These are phyloP conservation scores for Chrysopogon serrulatus DNA, from an alignment of 176 grass and related monocot genomes.

Conservation along the genomic window DNA sequence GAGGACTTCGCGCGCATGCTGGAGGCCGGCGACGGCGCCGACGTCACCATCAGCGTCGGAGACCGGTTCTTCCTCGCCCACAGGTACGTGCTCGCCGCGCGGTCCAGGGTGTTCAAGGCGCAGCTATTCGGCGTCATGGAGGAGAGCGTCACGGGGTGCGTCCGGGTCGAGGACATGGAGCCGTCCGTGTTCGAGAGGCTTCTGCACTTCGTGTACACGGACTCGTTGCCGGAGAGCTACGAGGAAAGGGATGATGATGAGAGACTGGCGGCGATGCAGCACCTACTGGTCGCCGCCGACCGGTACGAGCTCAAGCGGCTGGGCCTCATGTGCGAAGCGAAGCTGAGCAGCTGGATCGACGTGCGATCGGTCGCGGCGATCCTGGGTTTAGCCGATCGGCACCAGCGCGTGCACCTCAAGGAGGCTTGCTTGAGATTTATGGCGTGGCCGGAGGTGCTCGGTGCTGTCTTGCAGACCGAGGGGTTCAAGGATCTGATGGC, in stretches of 20 bases:
- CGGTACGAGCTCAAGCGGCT: slow-evolving; percentile 14
- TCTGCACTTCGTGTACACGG: slow-evolving; percentile 16
- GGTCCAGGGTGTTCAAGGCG: slow-evolving; percentile 9
- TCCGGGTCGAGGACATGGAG: slow-evolving; percentile 13
- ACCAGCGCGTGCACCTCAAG: not conserved
- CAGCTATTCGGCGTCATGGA: slow-evolving; percentile 10
- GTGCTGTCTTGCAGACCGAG: not conserved
- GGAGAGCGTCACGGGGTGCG: not conserved
- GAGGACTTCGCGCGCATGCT: slow-evolving; percentile 12
- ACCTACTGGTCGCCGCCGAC: slow-evolving; percentile 20
- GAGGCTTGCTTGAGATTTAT: slow-evolving; percentile 3
- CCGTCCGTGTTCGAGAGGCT: not conserved
- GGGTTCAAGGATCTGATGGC: not conserved
- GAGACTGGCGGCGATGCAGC: not conserved
- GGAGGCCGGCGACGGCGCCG: not conserved
- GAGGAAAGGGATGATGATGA: not conserved
- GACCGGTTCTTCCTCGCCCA: slow-evolving; percentile 1
- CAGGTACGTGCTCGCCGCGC: not conserved
- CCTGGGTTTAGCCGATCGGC: slow-evolving; percentile 15
- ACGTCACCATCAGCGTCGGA: not conserved
- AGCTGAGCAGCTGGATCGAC: not conserved
- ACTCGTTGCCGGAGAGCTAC: not conserved
- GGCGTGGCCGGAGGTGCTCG: not conserved
- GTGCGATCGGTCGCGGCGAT: not conserved
- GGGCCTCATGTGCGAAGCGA: not conserved